Conservation (phyloP, 345 rosid species). For the Noccaea bulbosa region DNA sequence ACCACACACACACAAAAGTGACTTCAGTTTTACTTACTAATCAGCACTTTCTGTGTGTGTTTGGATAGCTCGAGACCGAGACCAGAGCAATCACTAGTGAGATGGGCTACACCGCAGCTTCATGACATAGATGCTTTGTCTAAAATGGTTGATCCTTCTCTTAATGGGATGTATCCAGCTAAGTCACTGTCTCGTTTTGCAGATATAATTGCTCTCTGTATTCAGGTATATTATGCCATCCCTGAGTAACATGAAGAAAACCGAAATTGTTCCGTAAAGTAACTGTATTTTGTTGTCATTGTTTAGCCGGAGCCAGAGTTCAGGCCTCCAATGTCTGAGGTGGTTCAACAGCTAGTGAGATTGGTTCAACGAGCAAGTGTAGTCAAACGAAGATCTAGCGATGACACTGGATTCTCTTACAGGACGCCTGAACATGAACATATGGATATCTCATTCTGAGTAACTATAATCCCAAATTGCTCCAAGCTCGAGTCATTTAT, state of each 20-base stretch:
- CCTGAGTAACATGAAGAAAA: background rate
- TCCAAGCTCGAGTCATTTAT: slow-evolving; percentile 9
- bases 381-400: slow-evolving; percentile 79
- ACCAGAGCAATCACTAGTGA: slow-evolving; percentile 93
- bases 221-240: slow-evolving; percentile 69
- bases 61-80: slow-evolving; percentile 76
- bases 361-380: slow-evolving; percentile 93
- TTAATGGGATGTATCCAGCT: slow-evolving; percentile 98
- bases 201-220: slow-evolving; percentile 92
- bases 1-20: background rate
- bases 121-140: slow-evolving; percentile 96
- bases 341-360: slow-evolving; percentile 91
- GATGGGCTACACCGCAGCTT: slow-evolving; percentile 99
- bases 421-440: slow-evolving; percentile 89
- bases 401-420: slow-evolving; percentile 82
- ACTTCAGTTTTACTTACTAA: background rate
- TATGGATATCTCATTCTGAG: slow-evolving; percentile 60
- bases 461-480: background rate
- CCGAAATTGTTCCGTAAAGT: slow-evolving; percentile 55
- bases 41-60: background rate
- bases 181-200: slow-evolving; percentile 98
- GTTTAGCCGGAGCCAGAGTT: slow-evolving; percentile 96
- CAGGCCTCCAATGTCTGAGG: slow-evolving; percentile 99
- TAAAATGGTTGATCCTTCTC: slow-evolving; percentile 93
- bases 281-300: slow-evolving; percentile 16